Percentiles rank a stretch among this genome's conserved stretches.
Evolutionary conservation across 2,329 filamentous ascomycete genomes (phyloP).

Genomic region (Trichoderma semiorbis): DNA sequence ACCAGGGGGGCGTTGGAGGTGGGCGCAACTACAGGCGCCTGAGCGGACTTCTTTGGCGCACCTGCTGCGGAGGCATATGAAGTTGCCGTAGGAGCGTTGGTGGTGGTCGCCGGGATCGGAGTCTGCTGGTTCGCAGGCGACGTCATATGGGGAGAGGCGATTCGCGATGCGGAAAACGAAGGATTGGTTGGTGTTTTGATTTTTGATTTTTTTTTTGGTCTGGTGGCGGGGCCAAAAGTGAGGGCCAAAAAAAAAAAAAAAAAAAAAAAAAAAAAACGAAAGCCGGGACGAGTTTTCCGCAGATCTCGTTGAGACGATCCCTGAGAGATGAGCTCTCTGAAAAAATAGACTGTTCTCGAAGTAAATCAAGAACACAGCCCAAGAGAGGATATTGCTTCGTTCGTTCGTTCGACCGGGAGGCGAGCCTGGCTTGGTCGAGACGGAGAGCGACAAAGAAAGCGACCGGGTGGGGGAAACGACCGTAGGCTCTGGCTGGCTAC

Average conservation of each 20-base stretch:
- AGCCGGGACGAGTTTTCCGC: background rate
- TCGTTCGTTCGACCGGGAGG: background rate
- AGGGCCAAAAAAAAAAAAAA: constrained; percentile 22
- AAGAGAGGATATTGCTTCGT: constrained; percentile 2
- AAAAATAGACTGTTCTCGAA: background rate
- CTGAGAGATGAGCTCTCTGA: background rate
- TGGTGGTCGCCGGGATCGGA: constrained; percentile 54
- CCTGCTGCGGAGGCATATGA: constrained; percentile 67
- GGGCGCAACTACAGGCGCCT: constrained; percentile 59
- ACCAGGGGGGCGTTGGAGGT: constrained; percentile 53
- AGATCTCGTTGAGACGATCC: background rate
- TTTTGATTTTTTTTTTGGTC: background rate
- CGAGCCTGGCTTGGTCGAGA: background rate
- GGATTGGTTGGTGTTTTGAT: background rate
- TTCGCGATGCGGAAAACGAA: constrained; percentile 29
- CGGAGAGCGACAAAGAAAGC: constrained; percentile 22
- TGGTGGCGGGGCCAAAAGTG: constrained; percentile 25
- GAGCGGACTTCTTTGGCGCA: constrained; percentile 59
- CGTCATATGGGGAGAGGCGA: constrained; percentile 51
- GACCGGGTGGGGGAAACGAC: constrained; percentile 14
- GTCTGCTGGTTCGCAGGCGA: constrained; percentile 55
- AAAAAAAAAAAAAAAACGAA: constrained; percentile 21
- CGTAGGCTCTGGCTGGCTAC: constrained; percentile 31
- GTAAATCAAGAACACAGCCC: background rate
- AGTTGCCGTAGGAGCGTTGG: constrained; percentile 54